Evolutionary conservation across 495 filamentous ascomycete genomes (phyloP), one percentile per base, ranked within the genome.

Genomic region (Xylaria sp.): DNA sequence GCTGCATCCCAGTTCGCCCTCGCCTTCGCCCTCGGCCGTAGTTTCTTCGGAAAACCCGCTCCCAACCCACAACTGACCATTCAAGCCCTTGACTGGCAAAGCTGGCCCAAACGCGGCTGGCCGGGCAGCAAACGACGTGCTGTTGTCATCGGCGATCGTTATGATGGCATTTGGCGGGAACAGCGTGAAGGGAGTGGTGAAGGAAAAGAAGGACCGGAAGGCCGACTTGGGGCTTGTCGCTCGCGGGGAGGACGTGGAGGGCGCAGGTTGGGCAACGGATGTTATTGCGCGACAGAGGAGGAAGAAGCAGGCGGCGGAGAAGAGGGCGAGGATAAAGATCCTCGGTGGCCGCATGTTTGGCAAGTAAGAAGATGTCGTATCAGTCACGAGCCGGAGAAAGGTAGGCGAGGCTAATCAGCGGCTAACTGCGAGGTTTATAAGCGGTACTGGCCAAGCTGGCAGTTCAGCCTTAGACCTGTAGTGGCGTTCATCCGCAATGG

Each of bases 141-240:
- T 97, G 78, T 98, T 98, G 79, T 99, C 96, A 81, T 99, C 95
- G 71, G 93, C 97, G 52, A 99, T 90, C 74, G 93, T 97, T 78
- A 99, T 97, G 70, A 97, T 91, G 37, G 96, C 97, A 69, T 93
- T 97, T 5, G 94, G 93, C 15, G 97, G 94, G 78, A 99, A 99
- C 9, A 99, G 89, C 9, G 93, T 92, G 52, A 88, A 87, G 6
- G 86, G 85, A 9, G 83, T 72, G 59, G 79, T 78, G 74, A 87
- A 86, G 46, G 84, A 85, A 73, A 87, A 85, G 71, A 85, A 75
- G 35, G 78, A 74, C 61, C 77, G 74, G 66, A 83, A 79, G 55
- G 78, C 61, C 24, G 80, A 78, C 70, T 78, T 83, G 37, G 73
- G 78, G 4, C 69, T 43, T 12, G 80, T 40, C 40, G 72, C 61